These are phyloP conservation scores for Fabrea salina DNA, from an alignment of 169 alveolate species.

Conservation along the genomic window DNA sequence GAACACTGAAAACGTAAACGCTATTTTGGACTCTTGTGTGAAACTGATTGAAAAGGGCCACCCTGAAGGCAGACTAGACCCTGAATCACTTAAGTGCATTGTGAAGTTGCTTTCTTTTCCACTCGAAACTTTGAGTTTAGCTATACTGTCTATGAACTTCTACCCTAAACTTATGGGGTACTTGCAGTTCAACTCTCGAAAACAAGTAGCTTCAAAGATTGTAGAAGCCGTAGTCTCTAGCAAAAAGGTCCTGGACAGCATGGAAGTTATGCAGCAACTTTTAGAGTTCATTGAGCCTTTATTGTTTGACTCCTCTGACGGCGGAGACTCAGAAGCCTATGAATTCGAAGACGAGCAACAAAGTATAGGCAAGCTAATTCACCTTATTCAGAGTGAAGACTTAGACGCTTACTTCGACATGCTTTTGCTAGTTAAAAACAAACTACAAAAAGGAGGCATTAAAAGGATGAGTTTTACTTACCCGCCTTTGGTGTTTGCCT, in stretches of 20 bases:
- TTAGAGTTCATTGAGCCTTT: constrained; percentile 81
- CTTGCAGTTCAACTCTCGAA: constrained; percentile 68
- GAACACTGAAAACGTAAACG: constrained; percentile 69
- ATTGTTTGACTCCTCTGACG: constrained; percentile 64
- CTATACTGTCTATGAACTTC: constrained; percentile 70
- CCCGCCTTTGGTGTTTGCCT: constrained; percentile 59
- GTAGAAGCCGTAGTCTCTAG: constrained; percentile 81
- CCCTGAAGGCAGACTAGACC: constrained; percentile 32
- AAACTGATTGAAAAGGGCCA: constrained; percentile 38
- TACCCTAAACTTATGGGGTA: constrained; percentile 81
- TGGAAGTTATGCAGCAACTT: constrained; percentile 74
- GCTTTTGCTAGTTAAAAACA: constrained; percentile 45
- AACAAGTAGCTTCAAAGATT: constrained; percentile 74
- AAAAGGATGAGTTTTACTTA: constrained; percentile 65
- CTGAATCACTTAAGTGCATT: constrained; percentile 66
- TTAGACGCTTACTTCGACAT: constrained; percentile 56
- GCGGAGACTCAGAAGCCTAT: constrained; percentile 58
- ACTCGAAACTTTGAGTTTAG: constrained; percentile 73
- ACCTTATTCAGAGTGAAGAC: constrained; percentile 59
- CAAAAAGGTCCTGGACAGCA: constrained; percentile 63
- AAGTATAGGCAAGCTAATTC: constrained; percentile 70
- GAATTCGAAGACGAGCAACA: constrained; percentile 83
- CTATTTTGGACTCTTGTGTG: constrained; percentile 61
- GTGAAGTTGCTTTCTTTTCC: constrained; percentile 81
- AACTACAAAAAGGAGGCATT: constrained; percentile 64